Conservation (phyloP, 768 basidiomycete species). For the Termitomyces sp. region DNA sequence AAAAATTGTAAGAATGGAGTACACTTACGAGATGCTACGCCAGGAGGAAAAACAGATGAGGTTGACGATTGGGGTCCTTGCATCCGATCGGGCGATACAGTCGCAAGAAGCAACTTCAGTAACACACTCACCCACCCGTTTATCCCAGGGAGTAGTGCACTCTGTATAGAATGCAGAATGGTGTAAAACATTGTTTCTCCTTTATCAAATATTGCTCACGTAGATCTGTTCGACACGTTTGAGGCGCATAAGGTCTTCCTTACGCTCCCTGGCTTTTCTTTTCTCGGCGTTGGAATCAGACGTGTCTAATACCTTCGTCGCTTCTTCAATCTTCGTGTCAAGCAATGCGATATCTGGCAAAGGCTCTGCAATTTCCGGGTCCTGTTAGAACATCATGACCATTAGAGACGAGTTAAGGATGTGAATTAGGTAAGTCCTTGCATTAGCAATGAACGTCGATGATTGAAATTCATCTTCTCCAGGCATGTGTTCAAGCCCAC, state of each 20-base stretch:
- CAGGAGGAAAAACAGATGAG: slow-evolving; percentile 67
- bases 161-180: slow-evolving; percentile 36
- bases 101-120: slow-evolving; percentile 87
- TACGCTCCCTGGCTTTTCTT: slow-evolving; percentile 59
- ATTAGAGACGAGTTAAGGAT: not conserved
- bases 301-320: slow-evolving; percentile 41
- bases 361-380: slow-evolving; percentile 55
- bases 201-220: slow-evolving; percentile 41
- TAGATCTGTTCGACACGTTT: slow-evolving; percentile 92
- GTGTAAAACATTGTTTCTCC: not conserved
- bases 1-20: not conserved
- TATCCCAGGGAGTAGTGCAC: slow-evolving; percentile 74
- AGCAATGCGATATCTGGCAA: slow-evolving; percentile 68
- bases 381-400: slow-evolving; percentile 26
- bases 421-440: slow-evolving; percentile 15
- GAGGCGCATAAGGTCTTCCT: slow-evolving; percentile 79
- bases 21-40: slow-evolving; percentile 56
- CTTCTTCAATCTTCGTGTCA: slow-evolving; percentile 70
- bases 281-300: slow-evolving; percentile 47
- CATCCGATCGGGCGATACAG: slow-evolving; percentile 76
- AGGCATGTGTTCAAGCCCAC: slow-evolving; percentile 79
- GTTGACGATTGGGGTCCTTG: slow-evolving; percentile 63
- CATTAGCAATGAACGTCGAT: slow-evolving; percentile 39
- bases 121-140: slow-evolving; percentile 91
- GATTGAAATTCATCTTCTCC: slow-evolving; percentile 57